phyloP scores from a whole-genome alignment of 805 yeast genomes.

The Saccharomycopsis guyanensis region DNA sequence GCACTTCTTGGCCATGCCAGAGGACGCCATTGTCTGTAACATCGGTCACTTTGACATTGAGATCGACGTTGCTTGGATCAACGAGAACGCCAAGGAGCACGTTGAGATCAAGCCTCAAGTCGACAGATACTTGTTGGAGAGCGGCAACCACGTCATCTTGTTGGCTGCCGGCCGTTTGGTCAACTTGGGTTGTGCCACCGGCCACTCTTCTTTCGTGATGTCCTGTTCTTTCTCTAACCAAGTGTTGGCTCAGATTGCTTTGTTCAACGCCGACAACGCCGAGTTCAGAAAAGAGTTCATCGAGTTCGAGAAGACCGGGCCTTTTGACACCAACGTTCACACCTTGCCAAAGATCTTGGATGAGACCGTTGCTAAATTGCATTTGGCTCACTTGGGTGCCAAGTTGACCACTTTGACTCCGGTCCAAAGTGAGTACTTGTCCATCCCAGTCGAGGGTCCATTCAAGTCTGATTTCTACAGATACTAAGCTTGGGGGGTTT shows the following conservation, averaged over 20 bases:
- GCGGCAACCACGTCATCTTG: conserved; percentile 89
- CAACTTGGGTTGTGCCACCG: conserved; percentile 99
- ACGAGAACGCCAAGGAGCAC: conserved; percentile 85
- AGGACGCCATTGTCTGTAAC: conserved; percentile 99
- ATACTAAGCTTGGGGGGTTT: conserved; percentile 58
- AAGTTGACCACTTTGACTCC: conserved; percentile 67
- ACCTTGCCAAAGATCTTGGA: conserved; percentile 96
- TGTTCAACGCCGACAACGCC: conserved; percentile 80
- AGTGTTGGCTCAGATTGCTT: conserved; percentile 97
- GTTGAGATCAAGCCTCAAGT: conserved; percentile 99
- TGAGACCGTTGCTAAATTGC: conserved; percentile 97
- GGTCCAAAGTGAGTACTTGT: conserved; percentile 90
- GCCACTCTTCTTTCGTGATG: conserved; percentile 98
- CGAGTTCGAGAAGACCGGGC: conserved; percentile 90
- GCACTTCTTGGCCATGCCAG: conserved; percentile 91
- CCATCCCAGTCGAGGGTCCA: conserved; percentile 89
- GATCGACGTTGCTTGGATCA: conserved; percentile 98
- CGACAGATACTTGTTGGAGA: conserved; percentile 86
- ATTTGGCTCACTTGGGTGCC: conserved; percentile 90
- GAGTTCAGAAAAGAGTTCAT: conserved; percentile 73
- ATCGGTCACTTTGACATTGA: conserved; percentile 99
- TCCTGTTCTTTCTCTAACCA: conserved; percentile 99
- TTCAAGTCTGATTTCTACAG: conserved; percentile 98
- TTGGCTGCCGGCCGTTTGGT: conserved; percentile 99
- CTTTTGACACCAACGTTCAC: conserved; percentile 89